Base-by-base conservation (phyloP, 306 rosid genomes). In the Fagus sylvatica region DNA sequence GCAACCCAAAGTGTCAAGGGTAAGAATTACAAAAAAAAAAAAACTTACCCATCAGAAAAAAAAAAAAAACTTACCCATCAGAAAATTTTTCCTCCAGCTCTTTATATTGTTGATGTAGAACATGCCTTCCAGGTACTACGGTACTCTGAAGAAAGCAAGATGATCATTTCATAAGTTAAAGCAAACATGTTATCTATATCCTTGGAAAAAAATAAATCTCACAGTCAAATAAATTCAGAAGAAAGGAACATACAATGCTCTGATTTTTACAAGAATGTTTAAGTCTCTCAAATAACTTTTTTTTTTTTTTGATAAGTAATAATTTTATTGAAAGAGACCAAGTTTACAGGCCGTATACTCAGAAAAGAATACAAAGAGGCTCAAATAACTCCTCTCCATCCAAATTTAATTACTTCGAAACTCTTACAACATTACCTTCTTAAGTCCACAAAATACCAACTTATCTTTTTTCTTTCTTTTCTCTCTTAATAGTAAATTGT, bases 101-200 rank as follows among this genome's bases (percentile, higher is more conserved):
- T 75, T 88, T 78, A 81, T 88, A 91, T 79, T 87, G 87, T 41
- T 91, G 85, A 60, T 81, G 34, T 71, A 93, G 92, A 85, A 91
- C 90, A 88, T 89, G 87, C 87, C 99, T 89, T 79, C 98, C 96
- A 34, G 91, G 88, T 73, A 95, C 92, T 33, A 89, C 88, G 43
- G 89, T 36, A 81, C 98, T 93, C 99, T 95, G 82, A 87, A 82
- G 66, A 78, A 70, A 72, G 71, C 77, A 79, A 69, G 81, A 78
- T 79, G 77, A 8, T 39, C 55, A 62, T 60, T 77, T 40, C 76
- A 48, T 57, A 71, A 72, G 80, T 71, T 37, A 8, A 39, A 16
- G 22, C 12, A 34, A 34, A 36, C 7, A 36, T 34, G 69, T 65
- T 17, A 57, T 57, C 5, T 5, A 39, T 65, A 65, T 6, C 28